Evolutionary conservation across 306 rosid species (phyloP), one percentile per base, ranked within the genome.

Genomic region (Vigna radiata): DNA sequence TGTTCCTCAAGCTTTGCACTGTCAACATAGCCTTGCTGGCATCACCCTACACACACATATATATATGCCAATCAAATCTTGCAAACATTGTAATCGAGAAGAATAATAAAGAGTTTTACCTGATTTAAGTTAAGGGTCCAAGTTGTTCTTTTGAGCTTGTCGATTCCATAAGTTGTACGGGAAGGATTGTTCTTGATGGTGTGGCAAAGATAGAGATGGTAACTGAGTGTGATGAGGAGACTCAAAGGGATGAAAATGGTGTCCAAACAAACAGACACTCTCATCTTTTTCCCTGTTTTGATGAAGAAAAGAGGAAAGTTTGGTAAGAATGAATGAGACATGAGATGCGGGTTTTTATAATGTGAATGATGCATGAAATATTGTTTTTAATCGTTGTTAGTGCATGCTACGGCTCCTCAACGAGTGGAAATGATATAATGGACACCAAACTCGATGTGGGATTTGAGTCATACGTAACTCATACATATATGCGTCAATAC

Each of bases 1-100:
- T 56, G 87, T 94, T 94, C 82, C 98, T 91, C 82, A 91, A 47
- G 87, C 87, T 91, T 70, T 94, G 97, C 4, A 91, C 83, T 1
- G 83, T 84, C 68, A 91, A 63, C 88, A 89, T 91, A 16, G 84
- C 81, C 54, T 86, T 88, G 79, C 85, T 78, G 13, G 79, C 85
- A 63, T 79, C 88, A 59, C 91, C 92, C 96, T 87, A 76, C 77
- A 75, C 3, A 76, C 75, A 75, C 2, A 21, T 21, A 5, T 33
- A 33, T 33, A 33, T 36, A 72, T 10, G 9, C 75, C 15, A 61
- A 25, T 2, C 46, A 72, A 21, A 31, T 56, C 46, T 29, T 52
- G 27, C 37, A 2, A 72, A 49, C 8, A 11, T 58, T 25, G 27
- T 25, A 25, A 25, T 25, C 23, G 44, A 39, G 10, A 8, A 39